A percentile compares a stretch with the other conserved stretches of the same genome.
Evolutionary conservation across 176 grass and related monocot genomes (phyloP).

Genomic region (Bothriochloa decipiens): DNA sequence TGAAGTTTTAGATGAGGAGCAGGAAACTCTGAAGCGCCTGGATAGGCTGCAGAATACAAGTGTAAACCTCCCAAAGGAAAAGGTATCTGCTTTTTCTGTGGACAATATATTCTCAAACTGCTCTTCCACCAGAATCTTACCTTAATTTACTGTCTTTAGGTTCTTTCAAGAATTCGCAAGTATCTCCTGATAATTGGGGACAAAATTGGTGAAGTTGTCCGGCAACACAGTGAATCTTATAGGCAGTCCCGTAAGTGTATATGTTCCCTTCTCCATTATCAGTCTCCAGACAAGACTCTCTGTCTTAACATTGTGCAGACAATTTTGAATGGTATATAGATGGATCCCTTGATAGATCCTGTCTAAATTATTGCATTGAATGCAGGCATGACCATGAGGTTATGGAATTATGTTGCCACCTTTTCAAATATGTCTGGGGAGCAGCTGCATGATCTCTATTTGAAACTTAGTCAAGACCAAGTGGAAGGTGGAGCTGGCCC

Average conservation of each 20-base stretch:
- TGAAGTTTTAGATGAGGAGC: constrained; percentile 89
- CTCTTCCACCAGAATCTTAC: constrained; percentile 6
- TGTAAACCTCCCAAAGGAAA: constrained; percentile 93
- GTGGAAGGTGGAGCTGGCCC: constrained; percentile 73
- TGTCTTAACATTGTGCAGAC: background rate
- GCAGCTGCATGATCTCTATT: constrained; percentile 78
- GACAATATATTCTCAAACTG: constrained; percentile 29
- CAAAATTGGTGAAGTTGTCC: constrained; percentile 84
- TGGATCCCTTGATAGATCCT: constrained; percentile 8
- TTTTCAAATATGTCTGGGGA: constrained; percentile 97
- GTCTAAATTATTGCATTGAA: constrained; percentile 38
- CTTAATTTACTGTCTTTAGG: constrained; percentile 57
- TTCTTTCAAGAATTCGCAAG: constrained; percentile 95
- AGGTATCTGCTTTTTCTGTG: constrained; percentile 56
- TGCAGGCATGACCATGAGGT: constrained; percentile 90
- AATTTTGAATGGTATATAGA: background rate
- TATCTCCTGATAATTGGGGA: constrained; percentile 93
- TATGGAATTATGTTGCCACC: constrained; percentile 97
- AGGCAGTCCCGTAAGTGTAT: constrained; percentile 85
- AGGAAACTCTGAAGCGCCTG: constrained; percentile 86
- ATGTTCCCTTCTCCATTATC: background rate
- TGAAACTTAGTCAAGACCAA: constrained; percentile 91
- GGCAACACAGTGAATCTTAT: constrained; percentile 87
- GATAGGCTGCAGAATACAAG: constrained; percentile 97
- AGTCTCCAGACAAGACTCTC: background rate